Evolutionary conservation across 2,329 filamentous ascomycete genomes (phyloP).

Genomic region (Claviceps sp.): DNA sequence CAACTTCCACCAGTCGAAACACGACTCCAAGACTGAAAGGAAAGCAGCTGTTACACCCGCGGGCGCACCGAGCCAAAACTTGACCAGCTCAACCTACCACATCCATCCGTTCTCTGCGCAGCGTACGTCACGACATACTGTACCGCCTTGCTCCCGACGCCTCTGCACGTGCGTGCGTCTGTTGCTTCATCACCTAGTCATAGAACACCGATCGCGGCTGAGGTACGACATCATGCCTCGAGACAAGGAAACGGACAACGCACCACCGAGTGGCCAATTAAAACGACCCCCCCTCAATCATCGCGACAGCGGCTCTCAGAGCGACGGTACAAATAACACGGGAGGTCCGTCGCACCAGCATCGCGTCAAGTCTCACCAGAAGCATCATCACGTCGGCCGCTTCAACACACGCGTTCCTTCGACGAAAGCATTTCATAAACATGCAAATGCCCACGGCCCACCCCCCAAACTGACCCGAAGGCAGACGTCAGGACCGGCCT

Average conservation of each 20-base stretch:
- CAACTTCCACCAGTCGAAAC: neutral
- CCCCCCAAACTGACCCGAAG: constrained; percentile 29
- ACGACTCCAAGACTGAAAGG: neutral
- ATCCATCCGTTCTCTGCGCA: neutral
- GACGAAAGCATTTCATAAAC: constrained; percentile 35
- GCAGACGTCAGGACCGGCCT: constrained; percentile 29
- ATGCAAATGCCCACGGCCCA: constrained; percentile 9
- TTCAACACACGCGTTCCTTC: constrained; percentile 39
- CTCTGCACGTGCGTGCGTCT: neutral
- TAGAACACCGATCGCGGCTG: neutral
- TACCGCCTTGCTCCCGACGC: neutral
- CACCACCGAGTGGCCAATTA: constrained; percentile 40
- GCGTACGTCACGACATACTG: neutral
- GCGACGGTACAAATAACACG: constrained; percentile 15
- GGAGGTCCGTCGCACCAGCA: constrained; percentile 14
- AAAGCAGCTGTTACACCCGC: neutral
- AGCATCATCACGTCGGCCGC: constrained; percentile 25
- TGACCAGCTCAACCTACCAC: neutral
- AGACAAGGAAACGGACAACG: constrained; percentile 34
- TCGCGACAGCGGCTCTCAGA: constrained; percentile 23
- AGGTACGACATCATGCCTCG: constrained; percentile 21
- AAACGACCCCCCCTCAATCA: constrained; percentile 31
- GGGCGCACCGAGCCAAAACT: neutral
- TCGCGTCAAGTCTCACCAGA: constrained; percentile 19
- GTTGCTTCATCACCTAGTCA: neutral